Percentiles rank a stretch among this genome's conserved stretches.
Evolutionary conservation across 169 alveolate genomes (phyloP).

Genomic region (Eimeria falciformis): DNA sequence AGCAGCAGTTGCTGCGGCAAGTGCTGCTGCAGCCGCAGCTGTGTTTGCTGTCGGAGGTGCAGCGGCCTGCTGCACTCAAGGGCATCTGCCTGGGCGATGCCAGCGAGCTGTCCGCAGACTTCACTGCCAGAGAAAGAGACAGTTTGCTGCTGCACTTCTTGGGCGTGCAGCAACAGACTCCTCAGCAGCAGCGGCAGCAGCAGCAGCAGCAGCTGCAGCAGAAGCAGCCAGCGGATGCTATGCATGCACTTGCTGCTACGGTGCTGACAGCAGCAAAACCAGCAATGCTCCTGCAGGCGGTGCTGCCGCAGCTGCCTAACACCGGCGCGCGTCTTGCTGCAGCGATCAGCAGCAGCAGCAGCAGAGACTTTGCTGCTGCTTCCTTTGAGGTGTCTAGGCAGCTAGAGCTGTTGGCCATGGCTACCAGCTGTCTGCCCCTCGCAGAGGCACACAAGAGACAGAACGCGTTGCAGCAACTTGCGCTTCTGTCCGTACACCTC

Average conservation of each 20-base stretch:
- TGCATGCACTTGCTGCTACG: conserved; percentile 56
- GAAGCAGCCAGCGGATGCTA: conserved; percentile 41
- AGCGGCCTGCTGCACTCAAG: conserved; percentile 24
- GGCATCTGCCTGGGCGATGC: conserved; percentile 37
- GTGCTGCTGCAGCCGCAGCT: conserved; percentile 64
- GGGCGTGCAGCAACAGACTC: conserved; percentile 25
- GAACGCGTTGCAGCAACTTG: conserved; percentile 34
- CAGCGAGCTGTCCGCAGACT: background rate
- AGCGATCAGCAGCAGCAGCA: conserved; percentile 53
- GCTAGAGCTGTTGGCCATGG: conserved; percentile 65
- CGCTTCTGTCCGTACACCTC: conserved; percentile 15
- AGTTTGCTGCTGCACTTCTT: conserved; percentile 5
- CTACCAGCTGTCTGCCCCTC: conserved; percentile 40
- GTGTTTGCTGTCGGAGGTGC: conserved; percentile 32
- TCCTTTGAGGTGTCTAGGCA: conserved; percentile 55
- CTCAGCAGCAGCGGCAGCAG: conserved; percentile 52
- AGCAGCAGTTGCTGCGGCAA: conserved; percentile 56
- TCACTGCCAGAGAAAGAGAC: background rate
- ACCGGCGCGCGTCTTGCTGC: conserved; percentile 10
- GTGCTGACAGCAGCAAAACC: conserved; percentile 44
- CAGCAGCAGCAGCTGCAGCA: conserved; percentile 27
- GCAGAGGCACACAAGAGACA: conserved; percentile 4
- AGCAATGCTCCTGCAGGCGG: conserved; percentile 31
- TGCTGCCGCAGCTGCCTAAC: conserved; percentile 27
- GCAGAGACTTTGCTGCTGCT: background rate